Conservation (phyloP, 2,329 filamentous ascomycete species). For the Xylariales sp. region DNA sequence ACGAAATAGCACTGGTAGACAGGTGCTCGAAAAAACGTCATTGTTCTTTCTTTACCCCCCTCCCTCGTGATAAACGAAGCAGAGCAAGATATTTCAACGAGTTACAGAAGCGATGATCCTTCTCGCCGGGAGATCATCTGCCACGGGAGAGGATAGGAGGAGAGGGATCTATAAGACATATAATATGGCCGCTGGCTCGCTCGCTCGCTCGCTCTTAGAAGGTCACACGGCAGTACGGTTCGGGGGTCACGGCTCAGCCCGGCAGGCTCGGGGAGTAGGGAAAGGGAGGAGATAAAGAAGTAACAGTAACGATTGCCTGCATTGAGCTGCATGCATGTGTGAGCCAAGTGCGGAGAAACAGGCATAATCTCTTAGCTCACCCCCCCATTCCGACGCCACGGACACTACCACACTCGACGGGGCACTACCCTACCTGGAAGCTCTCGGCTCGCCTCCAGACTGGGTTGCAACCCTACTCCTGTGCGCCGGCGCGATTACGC, state of each 20-base stretch:
- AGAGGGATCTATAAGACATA: slow-evolving; percentile 11
- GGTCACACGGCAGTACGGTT: slow-evolving; percentile 37
- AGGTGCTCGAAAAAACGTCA: neutral
- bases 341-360: slow-evolving; percentile 41
- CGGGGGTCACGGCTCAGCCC: slow-evolving; percentile 31
- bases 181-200: slow-evolving; percentile 1
- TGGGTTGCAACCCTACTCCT: slow-evolving; percentile 34
- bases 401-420: slow-evolving; percentile 38
- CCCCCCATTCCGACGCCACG: slow-evolving; percentile 37
- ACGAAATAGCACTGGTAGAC: slow-evolving; percentile 9
- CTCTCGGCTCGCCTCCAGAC: slow-evolving; percentile 37
- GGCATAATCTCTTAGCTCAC: slow-evolving; percentile 26
- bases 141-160: neutral
- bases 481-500: slow-evolving; percentile 32
- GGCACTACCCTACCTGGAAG: slow-evolving; percentile 41
- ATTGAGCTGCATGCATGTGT: slow-evolving; percentile 36
- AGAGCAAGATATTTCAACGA: neutral
- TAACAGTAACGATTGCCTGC: slow-evolving; percentile 34
- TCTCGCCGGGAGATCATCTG: slow-evolving; percentile 6
- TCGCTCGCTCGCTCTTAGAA: slow-evolving; percentile 20
- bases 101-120: slow-evolving; percentile 7
- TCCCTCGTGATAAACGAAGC: slow-evolving; percentile 6
- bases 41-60: neutral
- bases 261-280: slow-evolving; percentile 28
- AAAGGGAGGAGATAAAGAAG: slow-evolving; percentile 33